phyloP scores from a whole-genome alignment of 441 rosid species.

The Capsella rubella region DNA sequence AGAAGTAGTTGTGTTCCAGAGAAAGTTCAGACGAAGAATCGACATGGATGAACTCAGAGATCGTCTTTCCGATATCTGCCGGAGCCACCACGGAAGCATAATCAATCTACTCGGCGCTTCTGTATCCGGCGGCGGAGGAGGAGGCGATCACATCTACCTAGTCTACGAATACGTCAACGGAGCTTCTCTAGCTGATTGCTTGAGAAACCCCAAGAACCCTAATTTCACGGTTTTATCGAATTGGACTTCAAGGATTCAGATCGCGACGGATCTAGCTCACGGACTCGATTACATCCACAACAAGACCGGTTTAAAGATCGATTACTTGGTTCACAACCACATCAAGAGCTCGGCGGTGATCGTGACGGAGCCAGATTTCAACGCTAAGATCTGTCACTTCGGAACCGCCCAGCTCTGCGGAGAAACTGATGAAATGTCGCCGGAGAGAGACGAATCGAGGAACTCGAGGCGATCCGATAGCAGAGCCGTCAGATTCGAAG shows the following conservation, averaged over 20 bases:
- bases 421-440: conserved; percentile 53
- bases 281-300: conserved; percentile 89
- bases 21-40: conserved; percentile 68
- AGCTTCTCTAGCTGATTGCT: conserved; percentile 64
- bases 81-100: conserved; percentile 75
- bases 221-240: conserved; percentile 68
- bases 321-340: conserved; percentile 68
- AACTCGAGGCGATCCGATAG: conserved; percentile 50
- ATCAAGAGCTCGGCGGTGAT: conserved; percentile 70
- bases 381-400: conserved; percentile 77
- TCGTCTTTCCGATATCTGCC: conserved; percentile 62
- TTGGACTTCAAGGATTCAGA: conserved; percentile 82
- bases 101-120: conserved; percentile 76
- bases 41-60: conserved; percentile 51
- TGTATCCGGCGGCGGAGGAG: conserved; percentile 41
- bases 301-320: conserved; percentile 64
- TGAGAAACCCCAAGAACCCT: conserved; percentile 66
- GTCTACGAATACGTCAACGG: conserved; percentile 73
- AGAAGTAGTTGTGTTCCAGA: conserved; percentile 71
- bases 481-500: conserved; percentile 59
- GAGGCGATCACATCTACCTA: conserved; percentile 62
- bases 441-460: conserved; percentile 17
- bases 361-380: conserved; percentile 68
- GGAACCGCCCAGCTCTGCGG: conserved; percentile 84
- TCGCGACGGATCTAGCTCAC: conserved; percentile 80